A percentile compares a stretch with the other conserved stretches of the same genome.
Evolutionary conservation across 2,329 filamentous ascomycete genomes (phyloP).

Genomic region (Talaromyces marneffei): DNA sequence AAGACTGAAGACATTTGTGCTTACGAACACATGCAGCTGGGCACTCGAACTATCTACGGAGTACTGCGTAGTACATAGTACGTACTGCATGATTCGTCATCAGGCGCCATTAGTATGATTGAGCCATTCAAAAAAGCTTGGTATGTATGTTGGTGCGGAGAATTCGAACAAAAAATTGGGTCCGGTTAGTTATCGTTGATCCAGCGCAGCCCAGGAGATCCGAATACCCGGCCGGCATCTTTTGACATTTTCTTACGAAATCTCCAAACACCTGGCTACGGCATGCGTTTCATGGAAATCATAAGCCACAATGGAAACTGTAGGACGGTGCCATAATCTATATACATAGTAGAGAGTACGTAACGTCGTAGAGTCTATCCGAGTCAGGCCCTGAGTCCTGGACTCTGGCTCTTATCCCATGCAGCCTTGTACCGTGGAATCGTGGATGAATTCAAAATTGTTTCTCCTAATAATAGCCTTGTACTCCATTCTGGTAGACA

Average conservation of each 20-base stretch:
- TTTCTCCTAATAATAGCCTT: not conserved
- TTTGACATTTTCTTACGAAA: not conserved
- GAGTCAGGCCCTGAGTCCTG: no score
- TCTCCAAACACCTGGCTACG: no score
- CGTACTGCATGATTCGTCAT: not conserved
- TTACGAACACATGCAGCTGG: not conserved
- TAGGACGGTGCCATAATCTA: no score
- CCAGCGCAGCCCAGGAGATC: not conserved
- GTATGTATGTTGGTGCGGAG: not conserved
- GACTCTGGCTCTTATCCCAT: not conserved
- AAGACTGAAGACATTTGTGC: not conserved
- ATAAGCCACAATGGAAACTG: no score
- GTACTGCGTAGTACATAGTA: no score
- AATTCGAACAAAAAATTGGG: not conserved
- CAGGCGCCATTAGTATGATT: not conserved
- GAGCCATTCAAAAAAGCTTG: not conserved
- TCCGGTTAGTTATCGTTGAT: no score
- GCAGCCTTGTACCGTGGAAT: not conserved
- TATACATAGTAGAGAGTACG: no score
- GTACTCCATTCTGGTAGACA: not conserved
- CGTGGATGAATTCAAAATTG: not conserved
- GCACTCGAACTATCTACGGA: not conserved
- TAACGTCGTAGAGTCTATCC: no score
- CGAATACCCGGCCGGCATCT: not conserved
- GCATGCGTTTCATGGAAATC: no score